Evolutionary conservation across 495 filamentous ascomycete genomes (phyloP).

Genomic region (Haplographium delicatum): DNA sequence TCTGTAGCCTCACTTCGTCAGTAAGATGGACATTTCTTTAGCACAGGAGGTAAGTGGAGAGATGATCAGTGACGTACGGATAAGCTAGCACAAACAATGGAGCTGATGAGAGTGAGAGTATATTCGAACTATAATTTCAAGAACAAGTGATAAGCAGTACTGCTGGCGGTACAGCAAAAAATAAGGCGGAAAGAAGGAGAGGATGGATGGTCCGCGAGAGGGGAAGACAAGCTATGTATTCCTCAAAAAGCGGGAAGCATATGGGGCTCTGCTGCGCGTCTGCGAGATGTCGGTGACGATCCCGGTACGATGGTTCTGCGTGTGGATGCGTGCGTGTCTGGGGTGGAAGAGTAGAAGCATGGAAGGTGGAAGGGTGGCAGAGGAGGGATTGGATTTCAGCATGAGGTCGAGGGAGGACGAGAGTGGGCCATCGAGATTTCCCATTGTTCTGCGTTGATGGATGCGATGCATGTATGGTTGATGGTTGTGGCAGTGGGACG

Average conservation of each 20-base stretch:
- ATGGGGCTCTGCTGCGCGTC: constrained; percentile 24
- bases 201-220: constrained; percentile 15
- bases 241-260: constrained; percentile 8
- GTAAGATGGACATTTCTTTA: no score
- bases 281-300: constrained; percentile 7
- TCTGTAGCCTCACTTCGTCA: constrained; percentile 22
- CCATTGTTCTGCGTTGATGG: no score
- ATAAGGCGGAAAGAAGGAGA: constrained; percentile 20
- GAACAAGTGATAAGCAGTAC: constrained; percentile 7
- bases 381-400: no score
- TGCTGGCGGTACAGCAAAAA: constrained; percentile 13
- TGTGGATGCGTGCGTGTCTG: neutral
- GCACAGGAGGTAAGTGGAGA: no score
- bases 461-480: no score
- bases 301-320: neutral
- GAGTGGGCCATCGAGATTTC: no score
- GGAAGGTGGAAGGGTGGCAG: neutral
- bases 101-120: constrained; percentile 3
- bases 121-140: neutral
- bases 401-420: neutral
- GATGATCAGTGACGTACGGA: constrained; percentile 17
- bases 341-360: neutral
- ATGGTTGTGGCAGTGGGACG: no score
- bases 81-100: constrained; percentile 3
- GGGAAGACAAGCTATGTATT: constrained; percentile 23